Conservation (phyloP, 2,329 filamentous ascomycete species). For the Cordyceps fumosorosea region DNA sequence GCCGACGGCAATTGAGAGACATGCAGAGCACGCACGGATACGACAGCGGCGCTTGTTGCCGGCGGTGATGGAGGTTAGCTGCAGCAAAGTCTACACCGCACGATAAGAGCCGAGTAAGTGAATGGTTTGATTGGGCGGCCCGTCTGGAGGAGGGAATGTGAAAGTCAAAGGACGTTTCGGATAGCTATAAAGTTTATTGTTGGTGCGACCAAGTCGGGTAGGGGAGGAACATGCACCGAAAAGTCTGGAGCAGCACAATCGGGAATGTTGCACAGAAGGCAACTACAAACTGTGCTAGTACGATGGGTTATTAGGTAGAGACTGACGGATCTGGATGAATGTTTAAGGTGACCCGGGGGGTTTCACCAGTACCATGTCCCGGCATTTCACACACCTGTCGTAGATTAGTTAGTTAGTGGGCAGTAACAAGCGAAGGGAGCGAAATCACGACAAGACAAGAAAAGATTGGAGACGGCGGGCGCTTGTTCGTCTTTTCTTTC, state of each 20-base stretch:
- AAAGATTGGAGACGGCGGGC: not conserved
- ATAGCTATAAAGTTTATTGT: not conserved
- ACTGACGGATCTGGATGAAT: not conserved
- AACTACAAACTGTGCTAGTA: too few species aligned
- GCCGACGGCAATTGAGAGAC: not conserved
- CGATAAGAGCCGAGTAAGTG: not conserved
- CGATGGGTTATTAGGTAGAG: not conserved
- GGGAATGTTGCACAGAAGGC: too few species aligned
- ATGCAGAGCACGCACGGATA: not conserved
- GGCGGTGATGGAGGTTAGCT: not conserved
- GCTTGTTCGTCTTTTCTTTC: too few species aligned
- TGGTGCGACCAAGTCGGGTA: not conserved
- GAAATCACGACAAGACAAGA: not conserved
- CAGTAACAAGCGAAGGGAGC: not conserved
- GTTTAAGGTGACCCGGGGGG: not conserved
- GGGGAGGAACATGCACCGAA: not conserved
- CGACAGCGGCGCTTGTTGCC: not conserved
- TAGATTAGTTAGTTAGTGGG: not conserved
- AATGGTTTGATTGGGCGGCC: not conserved
- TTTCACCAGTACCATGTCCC: not conserved
- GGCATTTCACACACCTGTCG: not conserved
- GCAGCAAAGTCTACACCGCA: not conserved
- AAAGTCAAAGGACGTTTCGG: not conserved
- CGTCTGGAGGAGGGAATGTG: not conserved
- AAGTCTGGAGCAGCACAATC: not conserved